phyloP scores from a whole-genome alignment of 805 yeast species.

The Kodamaea leandrae region DNA sequence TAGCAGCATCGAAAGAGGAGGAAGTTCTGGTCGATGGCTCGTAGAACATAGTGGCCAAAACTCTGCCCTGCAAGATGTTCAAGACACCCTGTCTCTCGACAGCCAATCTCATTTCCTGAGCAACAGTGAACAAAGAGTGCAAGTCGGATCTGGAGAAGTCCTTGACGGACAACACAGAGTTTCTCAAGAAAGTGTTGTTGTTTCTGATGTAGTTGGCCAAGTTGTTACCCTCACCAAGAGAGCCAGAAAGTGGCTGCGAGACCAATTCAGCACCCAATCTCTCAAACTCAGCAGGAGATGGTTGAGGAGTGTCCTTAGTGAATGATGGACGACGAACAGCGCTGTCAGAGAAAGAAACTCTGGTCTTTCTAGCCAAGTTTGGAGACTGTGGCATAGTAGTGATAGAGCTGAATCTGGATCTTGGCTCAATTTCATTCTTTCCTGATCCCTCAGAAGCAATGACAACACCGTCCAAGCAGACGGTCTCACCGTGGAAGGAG shows the following conservation, averaged over 20 bases:
- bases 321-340: slow-evolving; percentile 37
- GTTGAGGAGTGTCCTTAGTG: slow-evolving; percentile 37
- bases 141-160: slow-evolving; percentile 85
- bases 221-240: slow-evolving; percentile 74
- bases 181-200: slow-evolving; percentile 87
- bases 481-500: slow-evolving; percentile 70
- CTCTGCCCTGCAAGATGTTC: slow-evolving; percentile 85
- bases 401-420: slow-evolving; percentile 41
- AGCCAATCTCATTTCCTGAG: slow-evolving; percentile 95
- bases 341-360: slow-evolving; percentile 32
- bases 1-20: slow-evolving; percentile 96
- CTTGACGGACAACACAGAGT: slow-evolving; percentile 82
- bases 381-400: slow-evolving; percentile 30
- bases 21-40: slow-evolving; percentile 98
- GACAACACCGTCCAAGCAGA: slow-evolving; percentile 78
- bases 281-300: slow-evolving; percentile 45
- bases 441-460: slow-evolving; percentile 63
- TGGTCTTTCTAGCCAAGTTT: slow-evolving; percentile 31
- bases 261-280: slow-evolving; percentile 64
- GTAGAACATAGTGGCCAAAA: slow-evolving; percentile 91
- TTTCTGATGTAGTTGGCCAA: slow-evolving; percentile 71
- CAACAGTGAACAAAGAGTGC: slow-evolving; percentile 91
- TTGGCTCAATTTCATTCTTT: slow-evolving; percentile 44
- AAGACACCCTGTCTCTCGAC: slow-evolving; percentile 96
- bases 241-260: slow-evolving; percentile 69